Percentiles rank a stretch among this genome's conserved stretches.
These are phyloP conservation scores for Brachypodium distachyon DNA, from an alignment of 202 grass and related monocot genomes.

Conservation along the genomic window DNA sequence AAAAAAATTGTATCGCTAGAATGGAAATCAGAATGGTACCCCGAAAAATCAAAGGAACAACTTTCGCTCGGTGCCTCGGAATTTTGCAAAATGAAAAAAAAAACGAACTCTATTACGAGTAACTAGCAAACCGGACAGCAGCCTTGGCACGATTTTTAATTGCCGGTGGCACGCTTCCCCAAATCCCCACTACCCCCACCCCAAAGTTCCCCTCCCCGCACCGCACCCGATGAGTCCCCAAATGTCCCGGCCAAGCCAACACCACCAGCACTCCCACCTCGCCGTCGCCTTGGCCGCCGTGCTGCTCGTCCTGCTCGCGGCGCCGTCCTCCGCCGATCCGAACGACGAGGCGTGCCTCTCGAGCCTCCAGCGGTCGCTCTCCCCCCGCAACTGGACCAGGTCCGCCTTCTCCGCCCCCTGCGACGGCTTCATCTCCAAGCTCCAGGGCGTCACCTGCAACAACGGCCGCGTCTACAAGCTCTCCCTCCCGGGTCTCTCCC, in stretches of 20 bases:
- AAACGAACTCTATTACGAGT: no score
- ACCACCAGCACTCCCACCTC: conserved; percentile 2
- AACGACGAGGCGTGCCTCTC: conserved; percentile 49
- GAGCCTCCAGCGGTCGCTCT: conserved; percentile 32
- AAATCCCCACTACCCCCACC: background rate
- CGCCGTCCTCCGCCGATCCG: conserved; percentile 17
- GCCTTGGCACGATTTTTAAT: conserved; percentile 9
- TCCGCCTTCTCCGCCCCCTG: conserved; percentile 38
- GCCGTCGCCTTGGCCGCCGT: background rate
- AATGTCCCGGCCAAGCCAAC: conserved; percentile 14
- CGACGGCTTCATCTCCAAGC: conserved; percentile 47
- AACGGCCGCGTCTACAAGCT: conserved; percentile 77
- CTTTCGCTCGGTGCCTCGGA: no score
- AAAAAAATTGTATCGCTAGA: no score
- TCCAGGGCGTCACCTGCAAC: conserved; percentile 63
- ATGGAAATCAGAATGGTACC: no score
- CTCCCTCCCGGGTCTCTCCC: conserved; percentile 31
- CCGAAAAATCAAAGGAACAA: no score
- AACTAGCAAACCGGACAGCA: background rate
- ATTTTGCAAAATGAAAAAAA: no score
- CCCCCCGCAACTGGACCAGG: conserved; percentile 46
- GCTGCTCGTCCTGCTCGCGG: background rate
- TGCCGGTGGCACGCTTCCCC: background rate
- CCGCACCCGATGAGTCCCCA: background rate
- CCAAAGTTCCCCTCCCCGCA: background rate